phyloP scores from a whole-genome alignment of 2,329 filamentous ascomycete genomes.

The Epichloe typhina region DNA sequence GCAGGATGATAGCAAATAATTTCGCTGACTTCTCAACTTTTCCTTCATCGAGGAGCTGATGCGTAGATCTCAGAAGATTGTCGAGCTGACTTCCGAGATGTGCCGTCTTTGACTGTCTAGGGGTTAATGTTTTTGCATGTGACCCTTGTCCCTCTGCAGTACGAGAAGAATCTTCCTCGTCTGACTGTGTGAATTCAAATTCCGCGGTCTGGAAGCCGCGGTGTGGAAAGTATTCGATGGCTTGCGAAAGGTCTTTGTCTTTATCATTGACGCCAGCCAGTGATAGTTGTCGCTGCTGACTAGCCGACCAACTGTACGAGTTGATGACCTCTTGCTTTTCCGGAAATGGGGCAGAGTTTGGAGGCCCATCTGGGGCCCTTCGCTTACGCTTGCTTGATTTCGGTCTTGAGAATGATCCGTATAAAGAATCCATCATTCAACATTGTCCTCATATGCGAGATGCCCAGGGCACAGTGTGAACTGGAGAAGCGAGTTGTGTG shows the following conservation, averaged over 20 bases:
- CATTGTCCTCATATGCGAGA: neutral
- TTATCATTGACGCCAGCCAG: slow-evolving; percentile 38
- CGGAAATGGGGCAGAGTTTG: slow-evolving; percentile 10
- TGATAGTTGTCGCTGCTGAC: slow-evolving; percentile 37
- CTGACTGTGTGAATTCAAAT: neutral
- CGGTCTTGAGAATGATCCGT: neutral
- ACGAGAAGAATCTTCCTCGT: slow-evolving; percentile 35
- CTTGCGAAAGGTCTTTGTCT: slow-evolving; percentile 28
- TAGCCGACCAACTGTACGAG: slow-evolving; percentile 40
- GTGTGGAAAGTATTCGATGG: slow-evolving; percentile 37
- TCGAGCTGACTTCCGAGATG: slow-evolving; percentile 39
- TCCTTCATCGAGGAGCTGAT: slow-evolving; percentile 56
- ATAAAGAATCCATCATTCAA: neutral
- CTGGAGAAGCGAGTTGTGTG: neutral
- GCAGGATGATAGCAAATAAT: slow-evolving; percentile 62
- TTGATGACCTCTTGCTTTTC: slow-evolving; percentile 30
- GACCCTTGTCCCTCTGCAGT: neutral
- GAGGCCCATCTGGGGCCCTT: neutral
- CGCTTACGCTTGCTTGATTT: slow-evolving; percentile 4
- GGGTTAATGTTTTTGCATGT: neutral
- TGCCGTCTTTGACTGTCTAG: slow-evolving; percentile 8
- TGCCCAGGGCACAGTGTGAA: neutral
- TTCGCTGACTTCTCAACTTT: slow-evolving; percentile 60
- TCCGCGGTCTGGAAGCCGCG: slow-evolving; percentile 14
- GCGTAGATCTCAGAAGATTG: slow-evolving; percentile 55